A percentile compares a stretch with the other conserved stretches of the same genome.
Conservation (phyloP, 768 basidiomycete genomes). For the Mycena alexandri region DNA sequence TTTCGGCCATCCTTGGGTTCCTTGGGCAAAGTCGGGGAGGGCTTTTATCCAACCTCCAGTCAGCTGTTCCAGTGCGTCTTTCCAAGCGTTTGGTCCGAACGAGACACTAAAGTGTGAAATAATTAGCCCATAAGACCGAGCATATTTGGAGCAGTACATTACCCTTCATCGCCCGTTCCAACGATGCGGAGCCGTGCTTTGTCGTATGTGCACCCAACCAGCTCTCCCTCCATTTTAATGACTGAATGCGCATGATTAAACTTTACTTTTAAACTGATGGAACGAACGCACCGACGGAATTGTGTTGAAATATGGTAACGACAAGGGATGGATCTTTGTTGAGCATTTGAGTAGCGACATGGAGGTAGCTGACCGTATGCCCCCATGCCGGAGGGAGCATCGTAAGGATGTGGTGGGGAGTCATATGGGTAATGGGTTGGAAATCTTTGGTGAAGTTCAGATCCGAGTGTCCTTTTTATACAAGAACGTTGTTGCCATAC, state of each 20-base stretch:
- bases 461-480: too few species aligned
- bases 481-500: too few species aligned
- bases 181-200: conserved; percentile 17
- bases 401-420: conserved; percentile 25
- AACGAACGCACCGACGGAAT: conserved; percentile 18
- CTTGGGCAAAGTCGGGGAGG: not conserved
- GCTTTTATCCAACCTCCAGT: conserved; percentile 19
- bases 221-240: conserved; percentile 25
- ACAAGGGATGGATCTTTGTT: conserved; percentile 22
- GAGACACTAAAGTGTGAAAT: conserved; percentile 2
- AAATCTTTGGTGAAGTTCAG: too few species aligned
- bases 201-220: conserved; percentile 19
- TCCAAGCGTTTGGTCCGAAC: conserved; percentile 7
- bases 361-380: conserved; percentile 17
- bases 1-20: conserved; percentile 25
- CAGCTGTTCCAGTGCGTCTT: conserved; percentile 14
- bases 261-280: too few species aligned
- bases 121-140: not conserved
- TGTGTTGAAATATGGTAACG: conserved; percentile 29
- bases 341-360: conserved; percentile 19
- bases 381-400: conserved; percentile 25
- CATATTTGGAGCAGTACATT: not conserved
- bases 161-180: conserved; percentile 18
- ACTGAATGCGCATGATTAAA: too few species aligned
- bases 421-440: too few species aligned